Evolutionary conservation across 192 early-diverging fungal species (phyloP).

Genomic region (Podila clonocystis): DNA sequence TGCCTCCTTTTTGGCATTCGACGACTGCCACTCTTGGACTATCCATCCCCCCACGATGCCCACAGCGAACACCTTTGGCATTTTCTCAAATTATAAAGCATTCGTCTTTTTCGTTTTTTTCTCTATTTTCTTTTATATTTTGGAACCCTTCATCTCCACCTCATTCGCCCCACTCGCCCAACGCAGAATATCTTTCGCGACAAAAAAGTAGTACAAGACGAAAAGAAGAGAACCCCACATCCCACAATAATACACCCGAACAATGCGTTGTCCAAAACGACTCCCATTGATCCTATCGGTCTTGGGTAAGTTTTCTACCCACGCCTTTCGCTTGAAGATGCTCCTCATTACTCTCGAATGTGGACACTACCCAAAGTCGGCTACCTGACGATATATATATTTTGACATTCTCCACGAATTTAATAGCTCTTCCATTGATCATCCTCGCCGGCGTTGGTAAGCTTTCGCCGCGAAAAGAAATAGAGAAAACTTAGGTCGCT

Average conservation of each 20-base stretch:
- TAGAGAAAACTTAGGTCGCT: too few relatives aligned
- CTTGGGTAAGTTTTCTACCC: conserved; percentile 14
- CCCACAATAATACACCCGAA: neutral
- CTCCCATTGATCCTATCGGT: conserved; percentile 47
- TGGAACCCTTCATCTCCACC: neutral
- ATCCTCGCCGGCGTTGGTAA: conserved; percentile 26
- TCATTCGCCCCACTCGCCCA: neutral
- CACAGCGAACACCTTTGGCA: neutral
- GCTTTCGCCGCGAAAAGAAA: too few relatives aligned
- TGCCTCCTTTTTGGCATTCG: neutral
- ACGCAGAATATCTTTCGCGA: too few relatives aligned
- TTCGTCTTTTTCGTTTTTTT: neutral
- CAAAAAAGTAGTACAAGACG: too few relatives aligned
- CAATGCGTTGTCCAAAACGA: conserved; percentile 51
- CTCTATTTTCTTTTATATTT: neutral
- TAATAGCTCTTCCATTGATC: conserved; percentile 31
- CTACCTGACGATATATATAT: too few relatives aligned
- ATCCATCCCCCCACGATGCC: neutral
- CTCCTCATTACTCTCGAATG: neutral
- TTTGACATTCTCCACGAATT: neutral
- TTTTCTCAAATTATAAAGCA: neutral
- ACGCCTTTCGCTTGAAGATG: too few relatives aligned
- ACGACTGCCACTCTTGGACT: neutral
- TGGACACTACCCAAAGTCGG: too few relatives aligned
- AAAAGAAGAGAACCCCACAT: neutral